Evolutionary conservation across 345 rosid genomes (phyloP).

Genomic region (Rhizophora mangle): DNA sequence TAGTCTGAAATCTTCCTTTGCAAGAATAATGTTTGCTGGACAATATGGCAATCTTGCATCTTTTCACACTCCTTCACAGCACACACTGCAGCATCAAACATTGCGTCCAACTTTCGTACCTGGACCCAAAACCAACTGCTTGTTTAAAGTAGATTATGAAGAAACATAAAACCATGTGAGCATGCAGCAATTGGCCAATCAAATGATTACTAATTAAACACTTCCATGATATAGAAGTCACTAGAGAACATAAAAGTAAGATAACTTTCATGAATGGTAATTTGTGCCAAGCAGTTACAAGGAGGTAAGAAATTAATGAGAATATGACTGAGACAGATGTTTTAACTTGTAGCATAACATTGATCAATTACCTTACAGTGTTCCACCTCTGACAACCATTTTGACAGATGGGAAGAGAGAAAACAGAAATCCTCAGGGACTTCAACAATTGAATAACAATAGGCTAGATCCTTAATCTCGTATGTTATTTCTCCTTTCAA

Average conservation of each 20-base stretch:
- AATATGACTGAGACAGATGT: no score
- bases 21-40: conserved; percentile 54
- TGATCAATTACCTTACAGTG: conserved; percentile 55
- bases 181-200: conserved; percentile 1
- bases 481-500: conserved; percentile 81
- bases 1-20: conserved; percentile 56
- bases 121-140: conserved; percentile 19
- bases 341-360: background rate
- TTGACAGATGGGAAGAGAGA: conserved; percentile 58
- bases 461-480: conserved; percentile 74
- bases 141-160: background rate
- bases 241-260: background rate
- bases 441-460: conserved; percentile 56
- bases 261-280: background rate
- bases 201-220: background rate
- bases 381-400: conserved; percentile 81
- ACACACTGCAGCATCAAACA: conserved; percentile 43
- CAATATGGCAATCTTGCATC: conserved; percentile 39
- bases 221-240: background rate
- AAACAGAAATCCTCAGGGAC: conserved; percentile 61
- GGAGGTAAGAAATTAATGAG: no score
- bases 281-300: background rate
- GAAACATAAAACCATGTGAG: conserved; percentile 6
- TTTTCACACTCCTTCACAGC: conserved; percentile 44
- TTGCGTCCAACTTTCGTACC: conserved; percentile 52